phyloP scores from a whole-genome alignment of 495 filamentous ascomycete genomes.

The Lasiosphaeriaceae sp. region DNA sequence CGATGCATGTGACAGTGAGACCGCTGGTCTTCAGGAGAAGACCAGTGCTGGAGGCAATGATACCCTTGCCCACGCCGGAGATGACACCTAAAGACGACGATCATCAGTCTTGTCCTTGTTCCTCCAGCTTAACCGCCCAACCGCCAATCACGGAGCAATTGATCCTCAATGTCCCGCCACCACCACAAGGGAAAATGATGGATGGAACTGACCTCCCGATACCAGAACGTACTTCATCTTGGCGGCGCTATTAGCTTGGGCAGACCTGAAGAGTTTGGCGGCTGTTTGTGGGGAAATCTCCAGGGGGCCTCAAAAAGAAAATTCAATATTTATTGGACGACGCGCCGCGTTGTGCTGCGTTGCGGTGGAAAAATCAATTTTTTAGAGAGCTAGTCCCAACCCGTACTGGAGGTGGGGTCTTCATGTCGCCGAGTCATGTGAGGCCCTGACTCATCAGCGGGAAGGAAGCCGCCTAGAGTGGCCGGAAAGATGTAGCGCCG shows the following conservation, averaged over 20 bases:
- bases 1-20: conserved; percentile 45
- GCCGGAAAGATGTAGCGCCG: no score
- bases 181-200: background rate
- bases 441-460: no score
- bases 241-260: conserved; percentile 8
- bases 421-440: no score
- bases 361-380: no score
- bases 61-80: conserved; percentile 28
- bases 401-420: no score
- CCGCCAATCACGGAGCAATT: no score
- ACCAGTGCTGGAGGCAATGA: conserved; percentile 27
- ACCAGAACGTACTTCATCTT: conserved; percentile 84
- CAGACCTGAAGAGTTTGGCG: background rate
- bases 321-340: no score
- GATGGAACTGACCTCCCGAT: conserved; percentile 54
- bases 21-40: conserved; percentile 77
- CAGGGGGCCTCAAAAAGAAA: background rate
- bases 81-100: conserved; percentile 8
- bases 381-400: no score
- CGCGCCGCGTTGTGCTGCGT: no score
- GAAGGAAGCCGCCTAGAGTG: no score
- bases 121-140: background rate
- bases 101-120: conserved; percentile 1
- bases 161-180: background rate
- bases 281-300: background rate